phyloP scores from a whole-genome alignment of 2,329 filamentous ascomycete genomes.

The Byssochlamys sp. region DNA sequence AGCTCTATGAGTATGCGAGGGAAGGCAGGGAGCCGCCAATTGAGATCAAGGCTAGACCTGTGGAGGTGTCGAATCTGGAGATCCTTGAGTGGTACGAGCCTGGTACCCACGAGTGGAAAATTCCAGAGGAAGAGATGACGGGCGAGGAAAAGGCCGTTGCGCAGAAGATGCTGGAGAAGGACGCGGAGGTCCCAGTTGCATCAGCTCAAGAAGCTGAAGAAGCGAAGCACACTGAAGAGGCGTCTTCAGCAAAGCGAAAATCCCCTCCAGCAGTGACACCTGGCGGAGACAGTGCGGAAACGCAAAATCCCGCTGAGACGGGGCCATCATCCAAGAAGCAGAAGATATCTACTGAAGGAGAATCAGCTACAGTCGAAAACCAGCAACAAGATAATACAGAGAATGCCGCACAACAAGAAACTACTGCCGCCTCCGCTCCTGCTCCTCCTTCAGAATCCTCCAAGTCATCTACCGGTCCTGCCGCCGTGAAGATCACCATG shows the following conservation, averaged over 20 bases:
- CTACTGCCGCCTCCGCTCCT: conserved; percentile 27
- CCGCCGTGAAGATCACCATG: conserved; percentile 76
- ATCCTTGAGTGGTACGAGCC: conserved; percentile 75
- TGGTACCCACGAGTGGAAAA: conserved; percentile 67
- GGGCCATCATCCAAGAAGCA: conserved; percentile 18
- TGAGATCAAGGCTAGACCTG: conserved; percentile 70
- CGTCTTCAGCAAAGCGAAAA: conserved; percentile 24
- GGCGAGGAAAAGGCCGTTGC: conserved; percentile 66
- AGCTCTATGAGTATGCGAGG: conserved; percentile 88
- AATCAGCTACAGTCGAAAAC: conserved; percentile 6
- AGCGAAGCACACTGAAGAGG: conserved; percentile 8
- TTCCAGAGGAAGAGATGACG: conserved; percentile 70
- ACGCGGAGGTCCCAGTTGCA: conserved; percentile 15
- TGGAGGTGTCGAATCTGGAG: conserved; percentile 68
- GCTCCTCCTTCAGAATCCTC: neutral
- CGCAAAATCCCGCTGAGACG: neutral
- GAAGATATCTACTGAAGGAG: conserved; percentile 20
- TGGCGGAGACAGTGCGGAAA: conserved; percentile 10
- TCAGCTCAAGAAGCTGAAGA: conserved; percentile 21
- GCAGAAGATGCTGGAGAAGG: conserved; percentile 51
- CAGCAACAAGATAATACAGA: neutral
- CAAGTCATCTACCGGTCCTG: conserved; percentile 31
- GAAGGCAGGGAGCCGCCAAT: conserved; percentile 77
- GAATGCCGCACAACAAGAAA: neutral
- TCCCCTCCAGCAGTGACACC: conserved; percentile 20